Conservation (phyloP, 1,284 basidiomycete species). For the Chondrostereum purpureum region DNA sequence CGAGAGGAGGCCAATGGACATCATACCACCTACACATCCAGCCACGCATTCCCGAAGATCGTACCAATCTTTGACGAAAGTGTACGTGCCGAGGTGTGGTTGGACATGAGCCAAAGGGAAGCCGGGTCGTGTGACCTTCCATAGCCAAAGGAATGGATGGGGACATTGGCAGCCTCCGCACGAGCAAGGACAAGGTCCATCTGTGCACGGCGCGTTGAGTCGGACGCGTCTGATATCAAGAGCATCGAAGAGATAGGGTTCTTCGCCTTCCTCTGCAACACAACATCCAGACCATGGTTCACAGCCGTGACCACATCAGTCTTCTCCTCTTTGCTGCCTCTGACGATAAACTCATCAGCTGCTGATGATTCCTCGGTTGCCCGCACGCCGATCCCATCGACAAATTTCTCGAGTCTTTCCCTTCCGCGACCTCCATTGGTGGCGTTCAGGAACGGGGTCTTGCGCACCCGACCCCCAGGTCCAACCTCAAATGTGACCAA, state of each 20-base stretch:
- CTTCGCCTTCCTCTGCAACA: conserved; percentile 87
- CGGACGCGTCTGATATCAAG: conserved; percentile 86
- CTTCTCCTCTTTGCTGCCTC: conserved; percentile 78
- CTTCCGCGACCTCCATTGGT: conserved; percentile 62
- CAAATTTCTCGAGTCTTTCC: conserved; percentile 65
- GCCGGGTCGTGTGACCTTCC: conserved; percentile 95
- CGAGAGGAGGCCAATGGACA: conserved; percentile 83
- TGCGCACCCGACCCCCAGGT: conserved; percentile 68
- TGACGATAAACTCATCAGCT: conserved; percentile 72
- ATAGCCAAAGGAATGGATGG: conserved; percentile 95
- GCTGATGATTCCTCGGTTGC: conserved; percentile 23
- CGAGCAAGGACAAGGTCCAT: conserved; percentile 97
- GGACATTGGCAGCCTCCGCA: conserved; percentile 91
- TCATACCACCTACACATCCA: conserved; percentile 89
- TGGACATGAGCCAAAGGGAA: conserved; percentile 98
- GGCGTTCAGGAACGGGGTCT: conserved; percentile 81
- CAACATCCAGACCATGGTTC: conserved; percentile 89
- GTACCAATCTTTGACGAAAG: conserved; percentile 95
- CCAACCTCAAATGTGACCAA: conserved; percentile 89
- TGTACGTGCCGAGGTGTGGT: conserved; percentile 95
- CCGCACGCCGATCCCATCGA: conserved; percentile 51
- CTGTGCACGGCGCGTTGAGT: conserved; percentile 90
- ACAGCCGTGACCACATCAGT: conserved; percentile 95
- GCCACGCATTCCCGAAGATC: conserved; percentile 85
- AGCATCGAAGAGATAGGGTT: conserved; percentile 90